A percentile compares a stretch with the other conserved stretches of the same genome.
These are phyloP conservation scores for Trichoderma breve DNA, from an alignment of 2,329 filamentous ascomycete species.

Conservation along the genomic window DNA sequence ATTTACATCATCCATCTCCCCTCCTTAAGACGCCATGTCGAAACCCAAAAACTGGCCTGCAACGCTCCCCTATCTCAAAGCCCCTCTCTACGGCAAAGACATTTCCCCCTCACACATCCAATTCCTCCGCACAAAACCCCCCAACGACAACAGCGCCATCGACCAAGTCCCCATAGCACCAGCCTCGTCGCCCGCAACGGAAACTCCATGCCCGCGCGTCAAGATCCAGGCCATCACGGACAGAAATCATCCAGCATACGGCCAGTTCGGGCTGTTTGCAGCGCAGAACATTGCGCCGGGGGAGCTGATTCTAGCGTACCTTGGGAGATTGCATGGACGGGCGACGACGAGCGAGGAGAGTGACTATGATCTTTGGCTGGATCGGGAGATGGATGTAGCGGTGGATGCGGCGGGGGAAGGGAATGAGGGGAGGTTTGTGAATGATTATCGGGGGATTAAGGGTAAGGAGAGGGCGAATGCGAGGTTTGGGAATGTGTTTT, in stretches of 20 bases:
- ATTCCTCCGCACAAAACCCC: slow-evolving; percentile 36
- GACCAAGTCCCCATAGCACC: slow-evolving; percentile 19
- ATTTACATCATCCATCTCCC: not conserved
- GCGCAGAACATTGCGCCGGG: slow-evolving; percentile 52
- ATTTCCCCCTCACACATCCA: slow-evolving; percentile 43
- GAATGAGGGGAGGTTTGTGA: slow-evolving; percentile 65
- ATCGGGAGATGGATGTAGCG: slow-evolving; percentile 54
- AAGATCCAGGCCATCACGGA: slow-evolving; percentile 53
- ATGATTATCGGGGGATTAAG: slow-evolving; percentile 61
- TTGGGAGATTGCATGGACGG: slow-evolving; percentile 53
- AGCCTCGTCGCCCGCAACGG: slow-evolving; percentile 33
- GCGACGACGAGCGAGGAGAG: slow-evolving; percentile 33
- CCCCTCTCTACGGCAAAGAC: slow-evolving; percentile 48
- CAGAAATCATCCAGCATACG: slow-evolving; percentile 54
- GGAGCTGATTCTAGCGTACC: slow-evolving; percentile 59
- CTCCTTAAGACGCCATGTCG: slow-evolving; percentile 27
- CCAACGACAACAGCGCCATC: not conserved
- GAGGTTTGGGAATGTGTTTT: slow-evolving; percentile 60
- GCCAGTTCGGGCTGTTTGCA: slow-evolving; percentile 61
- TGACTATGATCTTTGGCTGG: slow-evolving; percentile 65
- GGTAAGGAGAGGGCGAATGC: slow-evolving; percentile 49
- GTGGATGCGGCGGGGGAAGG: slow-evolving; percentile 58
- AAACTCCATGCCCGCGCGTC: slow-evolving; percentile 49
- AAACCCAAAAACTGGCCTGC: slow-evolving; percentile 59
- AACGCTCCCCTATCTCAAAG: slow-evolving; percentile 50